Conservation (phyloP, 306 rosid species). For the apple (Malus domestica) region DNA sequence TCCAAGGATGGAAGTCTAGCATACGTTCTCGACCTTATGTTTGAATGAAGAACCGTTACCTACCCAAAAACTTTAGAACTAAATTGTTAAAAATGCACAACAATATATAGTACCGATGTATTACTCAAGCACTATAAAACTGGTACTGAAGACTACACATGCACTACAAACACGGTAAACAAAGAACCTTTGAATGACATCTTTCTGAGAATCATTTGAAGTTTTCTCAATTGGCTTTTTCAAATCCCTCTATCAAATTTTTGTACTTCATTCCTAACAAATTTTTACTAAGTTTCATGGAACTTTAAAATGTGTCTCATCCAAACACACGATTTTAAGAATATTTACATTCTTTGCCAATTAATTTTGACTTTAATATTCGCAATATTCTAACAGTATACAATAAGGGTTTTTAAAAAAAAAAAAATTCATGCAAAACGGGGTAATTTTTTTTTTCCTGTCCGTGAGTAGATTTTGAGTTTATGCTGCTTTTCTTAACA, state of each 20-base stretch:
- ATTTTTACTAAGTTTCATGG: neutral
- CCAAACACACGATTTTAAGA: neutral
- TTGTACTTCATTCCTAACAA: neutral
- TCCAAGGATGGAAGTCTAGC: neutral
- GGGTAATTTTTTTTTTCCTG: neutral
- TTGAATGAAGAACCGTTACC: neutral
- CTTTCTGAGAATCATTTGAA: neutral
- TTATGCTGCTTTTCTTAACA: neutral
- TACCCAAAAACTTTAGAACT: neutral
- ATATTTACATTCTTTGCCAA: neutral
- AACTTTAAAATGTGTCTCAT: neutral
- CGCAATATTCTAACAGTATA: too few relatives aligned
- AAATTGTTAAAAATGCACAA: neutral
- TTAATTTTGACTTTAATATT: too few relatives aligned
- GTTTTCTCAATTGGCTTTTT: neutral
- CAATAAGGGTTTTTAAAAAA: too few relatives aligned
- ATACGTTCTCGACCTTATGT: neutral
- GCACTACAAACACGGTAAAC: neutral
- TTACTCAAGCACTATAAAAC: neutral
- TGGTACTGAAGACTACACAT: neutral
- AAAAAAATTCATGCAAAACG: too few relatives aligned
- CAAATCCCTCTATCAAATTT: neutral
- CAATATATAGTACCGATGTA: neutral
- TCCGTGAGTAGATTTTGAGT: neutral
- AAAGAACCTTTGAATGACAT: too few relatives aligned